Evolutionary conservation across 768 basidiomycete genomes (phyloP), one percentile per base, ranked within the genome.

Genomic region (Galerina sulciceps): DNA sequence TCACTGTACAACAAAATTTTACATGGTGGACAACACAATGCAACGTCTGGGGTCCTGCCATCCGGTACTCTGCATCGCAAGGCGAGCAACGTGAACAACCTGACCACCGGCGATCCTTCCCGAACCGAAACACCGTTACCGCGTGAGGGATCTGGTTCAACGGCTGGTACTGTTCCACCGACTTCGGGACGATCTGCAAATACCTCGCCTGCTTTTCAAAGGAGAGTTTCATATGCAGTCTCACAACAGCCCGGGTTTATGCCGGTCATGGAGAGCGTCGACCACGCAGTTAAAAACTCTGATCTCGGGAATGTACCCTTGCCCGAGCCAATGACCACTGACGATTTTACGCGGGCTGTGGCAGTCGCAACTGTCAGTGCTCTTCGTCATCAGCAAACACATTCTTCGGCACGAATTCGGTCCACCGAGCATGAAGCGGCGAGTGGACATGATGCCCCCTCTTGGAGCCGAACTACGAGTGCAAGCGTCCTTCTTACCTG

Each of bases 301-400:
- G 79, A 76, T 22, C 60, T 89, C 50, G 73, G 76, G 51, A 75
- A 76, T 34, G 75, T 81, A 62, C 80, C 81, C 35, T 75, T 93
- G 10, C 88, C 92, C 2, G 79, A 83, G 55, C 82, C 80, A 26
- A 76, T 96, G 76, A 89, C 88, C 0, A 83, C 87, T 10, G 94
- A 98, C 60, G 95, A 96, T 62, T 94, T 97, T 66, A 94, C 94
- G 10, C 82, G 94, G 6, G 96, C 94, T 10, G 94, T 98, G 9
- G 94, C 96, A 10, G 94, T 93, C 13, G 94, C 94, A 8, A 97
- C 96, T 3, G 95, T 96, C 17, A 93, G 88, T 60, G 95, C 96
- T 0, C 74, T 98, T 58, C 80, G 93, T 49, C 93, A 95, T 68
- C 89, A 93, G 71, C 86, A 90, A 63, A 76, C 79, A n/a, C 78